Evolutionary conservation across 192 early-diverging fungal species (phyloP).

Genomic region (Lunasporangiospora selenospora): DNA sequence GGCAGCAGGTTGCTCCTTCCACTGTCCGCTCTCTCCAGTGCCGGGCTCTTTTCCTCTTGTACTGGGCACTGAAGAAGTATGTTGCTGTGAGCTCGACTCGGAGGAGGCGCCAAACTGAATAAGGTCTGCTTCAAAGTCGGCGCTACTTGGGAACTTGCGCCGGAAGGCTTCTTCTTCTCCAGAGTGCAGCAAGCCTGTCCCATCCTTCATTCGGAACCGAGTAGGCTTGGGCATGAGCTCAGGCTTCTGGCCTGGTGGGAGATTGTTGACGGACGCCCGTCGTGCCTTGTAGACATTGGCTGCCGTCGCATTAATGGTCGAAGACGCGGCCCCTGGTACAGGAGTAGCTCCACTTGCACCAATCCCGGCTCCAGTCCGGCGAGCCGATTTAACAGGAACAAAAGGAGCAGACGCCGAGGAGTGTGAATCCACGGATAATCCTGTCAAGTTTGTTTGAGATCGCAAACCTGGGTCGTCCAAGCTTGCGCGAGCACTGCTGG

Average conservation of each 20-base stretch:
- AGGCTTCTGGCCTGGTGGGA: conserved; percentile 37
- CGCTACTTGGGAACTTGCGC: conserved; percentile 37
- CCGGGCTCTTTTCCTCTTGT: too few relatives aligned
- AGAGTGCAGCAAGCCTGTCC: conserved; percentile 9
- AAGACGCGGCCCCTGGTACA: neutral
- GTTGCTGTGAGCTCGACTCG: too few relatives aligned
- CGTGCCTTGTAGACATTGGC: conserved; percentile 3
- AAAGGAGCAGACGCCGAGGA: neutral
- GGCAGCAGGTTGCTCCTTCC: too few relatives aligned
- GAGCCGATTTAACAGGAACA: conserved; percentile 24
- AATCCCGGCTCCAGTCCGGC: conserved; percentile 2
- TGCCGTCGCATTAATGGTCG: neutral
- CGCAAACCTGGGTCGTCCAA: too few relatives aligned
- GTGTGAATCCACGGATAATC: too few relatives aligned
- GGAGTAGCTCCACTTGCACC: neutral
- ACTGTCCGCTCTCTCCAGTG: too few relatives aligned
- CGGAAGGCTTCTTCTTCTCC: conserved; percentile 41
- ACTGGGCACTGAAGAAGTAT: too few relatives aligned
- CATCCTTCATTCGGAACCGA: conserved; percentile 48
- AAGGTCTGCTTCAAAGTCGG: too few relatives aligned
- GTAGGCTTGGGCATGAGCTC: conserved; percentile 44
- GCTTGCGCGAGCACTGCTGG: too few relatives aligned
- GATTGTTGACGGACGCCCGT: conserved; percentile 9
- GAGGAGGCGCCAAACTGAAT: too few relatives aligned
- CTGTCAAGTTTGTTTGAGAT: too few relatives aligned